These are phyloP conservation scores for Podospora comata DNA, from an alignment of 495 filamentous ascomycete species.

Conservation along the genomic window DNA sequence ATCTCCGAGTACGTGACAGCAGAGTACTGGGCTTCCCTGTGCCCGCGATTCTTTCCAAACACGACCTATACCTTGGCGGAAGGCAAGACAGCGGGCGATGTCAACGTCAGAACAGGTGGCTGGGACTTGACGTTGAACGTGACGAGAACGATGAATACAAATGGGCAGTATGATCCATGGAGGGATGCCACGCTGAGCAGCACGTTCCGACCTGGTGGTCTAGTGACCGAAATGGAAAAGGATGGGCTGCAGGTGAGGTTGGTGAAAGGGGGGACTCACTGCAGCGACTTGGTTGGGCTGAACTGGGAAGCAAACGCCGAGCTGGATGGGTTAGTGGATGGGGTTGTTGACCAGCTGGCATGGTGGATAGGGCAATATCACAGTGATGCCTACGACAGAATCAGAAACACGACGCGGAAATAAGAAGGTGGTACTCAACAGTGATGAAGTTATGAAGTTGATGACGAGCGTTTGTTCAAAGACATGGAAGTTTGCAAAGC, in stretches of 20 bases:
- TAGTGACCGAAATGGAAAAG: slow-evolving; percentile 33
- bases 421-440: neutral
- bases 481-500: neutral
- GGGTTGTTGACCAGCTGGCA: slow-evolving; percentile 36
- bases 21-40: slow-evolving; percentile 59
- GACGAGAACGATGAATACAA: slow-evolving; percentile 58
- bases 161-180: slow-evolving; percentile 52
- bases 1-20: slow-evolving; percentile 57
- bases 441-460: neutral
- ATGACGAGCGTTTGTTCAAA: neutral
- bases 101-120: slow-evolving; percentile 61
- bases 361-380: slow-evolving; percentile 44
- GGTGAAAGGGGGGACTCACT: slow-evolving; percentile 40
- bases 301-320: slow-evolving; percentile 48
- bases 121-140: slow-evolving; percentile 51
- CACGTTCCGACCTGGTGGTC: slow-evolving; percentile 41
- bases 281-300: slow-evolving; percentile 44
- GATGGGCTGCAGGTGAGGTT: slow-evolving; percentile 30
- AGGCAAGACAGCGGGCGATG: slow-evolving; percentile 49
- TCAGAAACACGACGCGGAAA: slow-evolving; percentile 2
- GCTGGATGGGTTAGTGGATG: slow-evolving; percentile 32
- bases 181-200: slow-evolving; percentile 40
- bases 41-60: slow-evolving; percentile 56
- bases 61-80: slow-evolving; percentile 39
- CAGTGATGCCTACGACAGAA: slow-evolving; percentile 20